Evolutionary conservation across 2,329 filamentous ascomycete genomes (phyloP), one percentile per base, ranked within the genome.

Genomic region (Alternaria postmessia): DNA sequence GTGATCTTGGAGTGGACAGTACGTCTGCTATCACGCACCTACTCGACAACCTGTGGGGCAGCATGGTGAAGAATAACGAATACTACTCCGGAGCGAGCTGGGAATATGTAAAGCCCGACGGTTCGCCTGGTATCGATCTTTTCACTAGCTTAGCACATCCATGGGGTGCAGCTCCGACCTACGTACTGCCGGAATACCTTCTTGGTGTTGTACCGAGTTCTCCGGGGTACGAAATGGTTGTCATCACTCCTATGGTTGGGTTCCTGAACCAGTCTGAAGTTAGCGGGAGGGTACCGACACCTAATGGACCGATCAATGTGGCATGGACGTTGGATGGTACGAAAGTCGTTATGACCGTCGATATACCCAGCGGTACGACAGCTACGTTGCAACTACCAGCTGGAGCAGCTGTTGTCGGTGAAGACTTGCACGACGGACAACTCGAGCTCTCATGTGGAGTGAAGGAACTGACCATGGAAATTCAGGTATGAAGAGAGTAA

Each of bases 91-190:
- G 81, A 6, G 74, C 81, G 7, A 77, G 74, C 18, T 84, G 82
- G 81, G 81, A 84, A 61, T 83, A 84, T 44, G 69, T 82, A 1
- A 72, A 76, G 39, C 73, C 76, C 0, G 71, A 79, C 26, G 76
- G 77, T 2, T 68, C 69, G 0, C 81, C 82, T 0, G 81, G 81
- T 0, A 69, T 84, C 1, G 74, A 74, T 11, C 60, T 80, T 0
- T 84, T 77, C 64, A 84, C 82, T 1, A 80, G 77, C 42, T 66
- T 82, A 1, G 69, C 74, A 1, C 81, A 83, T 59, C 80, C 81
- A 0, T 84, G 81, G 82, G 78, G 81, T 32, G 80, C 76, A 0
- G 81, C 80, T 6, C 78, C 81, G 2, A 83, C 81, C 7, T 84
- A 83, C 46, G 65, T 83, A 3, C 54, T 84, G 18, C 55, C 61